These are phyloP conservation scores for Yueomyces sp. DNA, from an alignment of 805 yeast species.

Conservation along the genomic window DNA sequence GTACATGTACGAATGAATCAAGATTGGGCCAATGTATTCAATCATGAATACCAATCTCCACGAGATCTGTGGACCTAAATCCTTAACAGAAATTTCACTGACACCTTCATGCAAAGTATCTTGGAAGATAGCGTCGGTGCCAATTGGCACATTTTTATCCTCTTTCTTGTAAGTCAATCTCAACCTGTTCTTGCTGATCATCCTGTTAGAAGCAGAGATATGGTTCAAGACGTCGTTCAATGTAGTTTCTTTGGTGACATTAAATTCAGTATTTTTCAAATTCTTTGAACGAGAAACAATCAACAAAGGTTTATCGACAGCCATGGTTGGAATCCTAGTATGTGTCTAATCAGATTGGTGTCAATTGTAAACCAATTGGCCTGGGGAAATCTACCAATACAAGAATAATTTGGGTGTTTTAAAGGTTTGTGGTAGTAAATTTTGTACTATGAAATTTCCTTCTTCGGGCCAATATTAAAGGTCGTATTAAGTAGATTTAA, in stretches of 20 bases:
- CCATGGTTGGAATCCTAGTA: no score
- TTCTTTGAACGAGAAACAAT: slow-evolving; percentile 51
- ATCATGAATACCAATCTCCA: slow-evolving; percentile 85
- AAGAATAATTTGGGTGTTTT: no score
- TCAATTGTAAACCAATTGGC: no score
- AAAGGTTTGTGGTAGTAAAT: no score
- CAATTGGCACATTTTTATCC: slow-evolving; percentile 22
- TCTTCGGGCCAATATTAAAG: no score
- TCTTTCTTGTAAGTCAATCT: slow-evolving; percentile 35
- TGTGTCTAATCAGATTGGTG: no score
- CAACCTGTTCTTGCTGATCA: slow-evolving; percentile 36
- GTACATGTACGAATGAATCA: slow-evolving; percentile 64
- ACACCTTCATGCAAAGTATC: slow-evolving; percentile 26
- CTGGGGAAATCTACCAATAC: no score
- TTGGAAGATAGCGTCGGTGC: slow-evolving; percentile 14
- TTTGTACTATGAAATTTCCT: no score
- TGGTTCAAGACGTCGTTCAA: slow-evolving; percentile 31
- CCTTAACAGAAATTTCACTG: slow-evolving; percentile 52
- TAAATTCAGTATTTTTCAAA: slow-evolving; percentile 32
- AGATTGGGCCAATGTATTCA: slow-evolving; percentile 83
- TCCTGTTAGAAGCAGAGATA: slow-evolving; percentile 31
- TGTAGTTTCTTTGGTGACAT: slow-evolving; percentile 24
- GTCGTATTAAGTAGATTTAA: no score
- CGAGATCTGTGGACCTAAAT: slow-evolving; percentile 82
- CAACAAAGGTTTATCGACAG: slow-evolving; percentile 19